A percentile compares a stretch with the other conserved stretches of the same genome.
phyloP scores from a whole-genome alignment of 768 basidiomycete genomes.

The Artomyces pyxidatus region DNA sequence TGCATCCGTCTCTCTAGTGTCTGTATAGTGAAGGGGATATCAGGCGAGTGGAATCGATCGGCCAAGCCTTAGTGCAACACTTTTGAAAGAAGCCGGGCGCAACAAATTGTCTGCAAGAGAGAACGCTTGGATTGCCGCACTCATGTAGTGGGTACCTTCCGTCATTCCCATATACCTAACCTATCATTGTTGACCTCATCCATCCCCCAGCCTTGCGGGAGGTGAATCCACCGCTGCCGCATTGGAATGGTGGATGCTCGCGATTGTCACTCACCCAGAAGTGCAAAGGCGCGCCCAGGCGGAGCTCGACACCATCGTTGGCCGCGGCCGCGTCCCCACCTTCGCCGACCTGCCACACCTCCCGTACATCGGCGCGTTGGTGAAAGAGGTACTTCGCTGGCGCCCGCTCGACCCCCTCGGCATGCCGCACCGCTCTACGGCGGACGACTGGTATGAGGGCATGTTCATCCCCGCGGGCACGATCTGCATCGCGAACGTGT shows the following conservation, averaged over 20 bases:
- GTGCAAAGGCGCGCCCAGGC: conserved; percentile 10
- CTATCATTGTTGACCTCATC: too few species aligned
- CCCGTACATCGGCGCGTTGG: conserved; percentile 14
- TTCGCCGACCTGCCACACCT: conserved; percentile 9
- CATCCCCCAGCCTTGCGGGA: conserved; percentile 1
- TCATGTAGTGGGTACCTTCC: conserved; percentile 9
- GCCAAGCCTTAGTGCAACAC: conserved; percentile 1
- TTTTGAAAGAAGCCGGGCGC: conserved; percentile 2
- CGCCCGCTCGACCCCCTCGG: neutral
- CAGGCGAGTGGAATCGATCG: conserved; percentile 1
- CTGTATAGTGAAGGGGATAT: neutral
- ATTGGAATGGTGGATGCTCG: conserved; percentile 8
- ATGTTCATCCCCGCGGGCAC: conserved; percentile 28
- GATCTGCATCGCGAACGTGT: conserved; percentile 22
- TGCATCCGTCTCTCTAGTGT: neutral
- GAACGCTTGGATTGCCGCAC: conserved; percentile 9
- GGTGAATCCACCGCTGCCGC: neutral
- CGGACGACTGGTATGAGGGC: conserved; percentile 23
- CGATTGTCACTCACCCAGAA: conserved; percentile 14
- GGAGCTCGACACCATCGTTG: conserved; percentile 15
- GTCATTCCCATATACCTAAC: neutral
- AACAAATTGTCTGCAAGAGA: conserved; percentile 5
- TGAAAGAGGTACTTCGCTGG: conserved; percentile 11
- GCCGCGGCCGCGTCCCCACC: conserved; percentile 9
- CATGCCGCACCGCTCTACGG: neutral